These are phyloP conservation scores for Backusella morwellensis DNA, from an alignment of 192 early-diverging fungal species.

Conservation along the genomic window DNA sequence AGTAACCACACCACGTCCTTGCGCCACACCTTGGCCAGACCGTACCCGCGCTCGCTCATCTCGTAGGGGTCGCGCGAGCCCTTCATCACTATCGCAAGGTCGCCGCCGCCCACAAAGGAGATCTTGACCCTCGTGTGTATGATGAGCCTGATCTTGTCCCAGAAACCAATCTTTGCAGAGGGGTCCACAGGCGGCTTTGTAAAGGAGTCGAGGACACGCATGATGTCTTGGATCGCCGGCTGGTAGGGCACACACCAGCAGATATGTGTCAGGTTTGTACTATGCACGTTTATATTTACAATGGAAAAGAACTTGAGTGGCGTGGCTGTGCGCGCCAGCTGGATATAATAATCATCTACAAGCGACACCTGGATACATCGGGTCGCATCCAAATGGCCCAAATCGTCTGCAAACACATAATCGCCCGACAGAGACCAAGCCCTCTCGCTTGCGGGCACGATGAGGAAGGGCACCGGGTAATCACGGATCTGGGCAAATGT, in stretches of 20 bases:
- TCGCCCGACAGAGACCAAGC: slow-evolving; percentile 38
- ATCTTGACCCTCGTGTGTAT: slow-evolving; percentile 39
- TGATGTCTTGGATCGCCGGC: slow-evolving; percentile 39
- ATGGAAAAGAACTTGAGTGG: slow-evolving; percentile 44
- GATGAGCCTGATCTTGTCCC: slow-evolving; percentile 45
- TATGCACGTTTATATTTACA: slow-evolving; percentile 37
- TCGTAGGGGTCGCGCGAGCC: slow-evolving; percentile 43
- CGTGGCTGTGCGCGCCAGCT: slow-evolving; percentile 29
- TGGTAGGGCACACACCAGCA: slow-evolving; percentile 41
- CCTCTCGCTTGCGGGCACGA: slow-evolving; percentile 32
- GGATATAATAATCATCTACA: slow-evolving; percentile 17
- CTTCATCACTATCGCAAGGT: slow-evolving; percentile 37
- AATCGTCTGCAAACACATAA: slow-evolving; percentile 43
- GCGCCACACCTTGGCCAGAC: slow-evolving; percentile 38
- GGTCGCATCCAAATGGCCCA: slow-evolving; percentile 25
- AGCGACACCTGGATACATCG: slow-evolving; percentile 17
- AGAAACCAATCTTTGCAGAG: slow-evolving; percentile 38
- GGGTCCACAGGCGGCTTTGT: slow-evolving; percentile 43
- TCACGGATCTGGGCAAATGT: slow-evolving; percentile 40
- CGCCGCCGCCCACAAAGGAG: slow-evolving; percentile 33
- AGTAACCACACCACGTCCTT: slow-evolving; percentile 33
- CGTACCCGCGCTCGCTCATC: slow-evolving; percentile 35
- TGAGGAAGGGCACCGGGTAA: slow-evolving; percentile 39
- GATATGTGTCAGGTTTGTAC: slow-evolving; percentile 8
- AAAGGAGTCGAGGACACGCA: slow-evolving; percentile 33